Evolutionary conservation across 352 stramenopile genomes (phyloP), one percentile per base, ranked within the genome.

Genomic region (Phytophthora sp.): DNA sequence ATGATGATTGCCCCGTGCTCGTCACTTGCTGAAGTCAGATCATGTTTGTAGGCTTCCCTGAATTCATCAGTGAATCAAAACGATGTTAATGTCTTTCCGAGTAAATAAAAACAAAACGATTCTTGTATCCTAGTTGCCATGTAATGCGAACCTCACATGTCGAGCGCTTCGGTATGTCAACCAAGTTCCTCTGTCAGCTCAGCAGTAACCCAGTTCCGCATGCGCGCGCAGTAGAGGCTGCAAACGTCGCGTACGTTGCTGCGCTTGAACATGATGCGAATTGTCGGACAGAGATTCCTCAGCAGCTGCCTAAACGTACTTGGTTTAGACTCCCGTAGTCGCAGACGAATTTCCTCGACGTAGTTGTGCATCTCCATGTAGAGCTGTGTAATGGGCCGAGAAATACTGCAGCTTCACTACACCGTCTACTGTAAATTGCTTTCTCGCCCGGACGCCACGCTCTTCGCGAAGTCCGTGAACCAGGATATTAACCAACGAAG

Each of bases 181-280:
- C 39, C 45, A 5, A 65, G 55, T 6, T 41, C 42, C 39, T 64
- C 58, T 1, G 66, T 59, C 3, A 31, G 8, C 0, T 56, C 52
- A 2, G 60, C 18, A 3, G 56, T 57, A 2, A 27, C 20, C 1
- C 23, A 26, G 2, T 13, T 35, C 3, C 35, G 24, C 36, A 65
- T 56, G 31, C 31, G 31, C 16, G 31, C 31, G 9, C 31, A 38
- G 16, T 38, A 38, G 0, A n/a, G 13, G 9, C 27, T 20, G 5
- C 27, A 12, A 26, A 59, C 31, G 16, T 38, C 31, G 54, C 50
- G 64, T 1, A 58, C 26, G 29, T 73, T 69, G 36, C 38, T 66
- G 3, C 53, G 30, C 1, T 29, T 8, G 1, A 55, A 71, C 0
- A 33, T 41, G 16, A 66, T 71, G 1, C 50, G 20, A 30, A 71